Evolutionary conservation across 352 stramenopile genomes (phyloP), one percentile per base, ranked within the genome.

Genomic region (Globisporangium emineosum): DNA sequence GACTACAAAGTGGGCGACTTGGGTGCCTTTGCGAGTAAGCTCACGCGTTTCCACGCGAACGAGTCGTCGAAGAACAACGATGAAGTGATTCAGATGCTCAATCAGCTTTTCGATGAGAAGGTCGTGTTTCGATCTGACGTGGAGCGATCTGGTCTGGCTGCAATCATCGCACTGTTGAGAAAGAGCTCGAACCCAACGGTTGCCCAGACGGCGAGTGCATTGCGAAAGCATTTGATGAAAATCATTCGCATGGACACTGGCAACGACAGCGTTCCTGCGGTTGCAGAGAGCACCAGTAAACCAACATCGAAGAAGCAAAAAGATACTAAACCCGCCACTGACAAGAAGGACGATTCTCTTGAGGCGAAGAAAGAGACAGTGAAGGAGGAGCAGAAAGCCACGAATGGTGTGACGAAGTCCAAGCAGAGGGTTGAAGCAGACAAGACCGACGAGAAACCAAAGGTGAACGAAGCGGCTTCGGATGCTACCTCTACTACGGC

Each of bases 51-150:
- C 7, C 68, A 85, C 13, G 69, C 70, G 21, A 86, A 88, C 51
- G 86, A 93, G 35, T 92, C 86, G 29, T 77, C 81, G 8, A 86
- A 88, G 65, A 90, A 88, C 66, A 90, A 89, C 32, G 81, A 90
- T 35, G 80, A 87, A 64, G 45, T 91, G 50, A 82, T 93, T 33
- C 53, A 70, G n/a, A 88, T 94, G 72, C 85, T 94, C 60, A 73
- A 71, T 23, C 52, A 82, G 54, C 69, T 94, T 9, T 90, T 94
- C 57, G 76, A 86, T 19, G 85, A 91, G 54, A 88, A 84, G 49
- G 60, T 75, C 32, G 80, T 94, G 60, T 88, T 82, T 57, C 77
- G 81, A 9, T 88, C 83, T 5, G 82, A 92, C 25, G 76, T 90
- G 19, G 79, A 92, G 53, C 69, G 77, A 12, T 93, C 86, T 2